A percentile compares a stretch with the other conserved stretches of the same genome.
Conservation (phyloP, 129 eudicot genomes). For the Lactuca sativa region DNA sequence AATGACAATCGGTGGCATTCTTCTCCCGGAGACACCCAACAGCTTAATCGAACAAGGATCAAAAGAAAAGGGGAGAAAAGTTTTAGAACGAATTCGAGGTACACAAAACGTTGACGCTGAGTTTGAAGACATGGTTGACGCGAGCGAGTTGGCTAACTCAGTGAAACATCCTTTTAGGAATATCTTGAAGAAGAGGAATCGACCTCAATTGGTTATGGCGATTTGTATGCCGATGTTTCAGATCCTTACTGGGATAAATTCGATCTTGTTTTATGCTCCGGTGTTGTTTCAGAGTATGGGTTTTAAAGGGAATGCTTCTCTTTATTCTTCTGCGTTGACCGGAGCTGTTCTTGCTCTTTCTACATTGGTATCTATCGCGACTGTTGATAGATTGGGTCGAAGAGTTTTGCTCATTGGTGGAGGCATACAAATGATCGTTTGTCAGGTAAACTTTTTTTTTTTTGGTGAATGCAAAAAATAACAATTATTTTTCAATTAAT, state of each 20-base stretch:
- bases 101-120: constrained; percentile 75
- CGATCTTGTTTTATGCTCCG: constrained; percentile 83
- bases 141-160: constrained; percentile 81
- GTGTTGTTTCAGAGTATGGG: constrained; percentile 88
- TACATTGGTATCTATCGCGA: constrained; percentile 69
- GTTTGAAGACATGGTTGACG: constrained; percentile 84
- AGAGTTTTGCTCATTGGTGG: constrained; percentile 72
- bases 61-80: constrained; percentile 53
- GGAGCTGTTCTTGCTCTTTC: constrained; percentile 81
- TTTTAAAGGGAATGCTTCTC: constrained; percentile 73
- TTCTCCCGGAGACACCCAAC: constrained; percentile 97
- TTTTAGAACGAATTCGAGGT: constrained; percentile 76
- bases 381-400: constrained; percentile 78
- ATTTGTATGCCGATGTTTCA: constrained; percentile 88
- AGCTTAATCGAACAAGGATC: constrained; percentile 75
- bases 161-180: constrained; percentile 79
- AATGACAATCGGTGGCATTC: constrained; percentile 80
- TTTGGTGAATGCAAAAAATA: neutral
- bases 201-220: constrained; percentile 92
- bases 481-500: no score
- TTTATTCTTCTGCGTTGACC: constrained; percentile 80
- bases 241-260: constrained; percentile 89
- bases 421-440: constrained; percentile 82
- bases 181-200: constrained; percentile 60
- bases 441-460: constrained; percentile 53